These are phyloP conservation scores for Albifimbria verrucaria DNA, from an alignment of 2,329 filamentous ascomycete genomes.

Conservation along the genomic window DNA sequence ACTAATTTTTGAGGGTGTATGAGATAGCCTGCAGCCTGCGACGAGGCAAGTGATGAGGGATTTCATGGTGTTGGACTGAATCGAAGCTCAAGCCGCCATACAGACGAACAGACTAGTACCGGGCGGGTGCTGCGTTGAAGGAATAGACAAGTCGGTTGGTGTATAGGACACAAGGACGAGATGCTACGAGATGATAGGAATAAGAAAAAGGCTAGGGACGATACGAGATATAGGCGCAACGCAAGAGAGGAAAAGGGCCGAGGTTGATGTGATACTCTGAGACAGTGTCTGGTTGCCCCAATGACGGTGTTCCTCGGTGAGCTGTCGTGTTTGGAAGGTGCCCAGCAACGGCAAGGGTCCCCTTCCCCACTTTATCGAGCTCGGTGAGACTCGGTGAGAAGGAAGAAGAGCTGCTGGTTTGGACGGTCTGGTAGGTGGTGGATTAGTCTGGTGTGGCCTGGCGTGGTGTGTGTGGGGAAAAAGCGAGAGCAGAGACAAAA, in stretches of 20 bases:
- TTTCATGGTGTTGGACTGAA: constrained; percentile 17
- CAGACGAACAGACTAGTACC: background rate
- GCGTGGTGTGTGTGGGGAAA: background rate
- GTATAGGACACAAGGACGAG: background rate
- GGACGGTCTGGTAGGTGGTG: background rate
- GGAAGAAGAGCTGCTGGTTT: too few relatives aligned
- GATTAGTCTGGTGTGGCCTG: background rate
- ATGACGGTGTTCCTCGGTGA: background rate
- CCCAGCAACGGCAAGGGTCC: background rate
- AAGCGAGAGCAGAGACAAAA: background rate
- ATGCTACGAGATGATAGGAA: background rate
- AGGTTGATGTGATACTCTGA: background rate
- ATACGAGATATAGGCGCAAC: background rate
- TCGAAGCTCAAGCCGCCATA: background rate
- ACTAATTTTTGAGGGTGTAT: constrained; percentile 36
- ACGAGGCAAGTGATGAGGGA: constrained; percentile 33
- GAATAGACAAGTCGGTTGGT: too few relatives aligned
- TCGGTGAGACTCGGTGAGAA: constrained; percentile 19
- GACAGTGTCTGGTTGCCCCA: background rate
- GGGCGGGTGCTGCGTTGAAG: too few relatives aligned
- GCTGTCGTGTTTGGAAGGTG: background rate
- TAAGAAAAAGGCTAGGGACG: background rate
- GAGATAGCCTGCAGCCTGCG: constrained; percentile 35
- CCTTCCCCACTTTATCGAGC: constrained; percentile 4
- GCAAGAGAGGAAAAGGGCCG: background rate